Conservation (phyloP, 1,284 basidiomycete genomes). For the Cryptococcus floricola region DNA sequence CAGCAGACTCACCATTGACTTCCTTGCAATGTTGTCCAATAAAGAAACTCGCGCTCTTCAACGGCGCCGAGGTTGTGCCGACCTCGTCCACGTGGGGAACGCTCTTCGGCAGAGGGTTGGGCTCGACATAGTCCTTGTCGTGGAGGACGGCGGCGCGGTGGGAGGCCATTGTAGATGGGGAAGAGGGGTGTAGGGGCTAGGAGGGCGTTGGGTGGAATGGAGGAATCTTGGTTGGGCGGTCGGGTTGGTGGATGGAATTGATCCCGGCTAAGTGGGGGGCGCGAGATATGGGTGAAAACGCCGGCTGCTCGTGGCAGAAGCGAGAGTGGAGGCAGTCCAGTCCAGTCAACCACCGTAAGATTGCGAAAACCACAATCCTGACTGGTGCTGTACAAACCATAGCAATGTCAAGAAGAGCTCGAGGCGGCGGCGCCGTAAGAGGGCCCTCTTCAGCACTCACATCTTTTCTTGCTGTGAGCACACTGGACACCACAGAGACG, state of each 20-base stretch:
- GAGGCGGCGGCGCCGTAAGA: conserved; percentile 55
- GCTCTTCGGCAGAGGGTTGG: conserved; percentile 66
- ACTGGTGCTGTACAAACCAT: neutral
- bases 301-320: neutral
- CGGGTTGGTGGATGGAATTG: neutral
- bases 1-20: conserved; percentile 76
- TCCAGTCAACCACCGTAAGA: neutral
- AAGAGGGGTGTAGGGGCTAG: neutral
- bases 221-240: conserved; percentile 9
- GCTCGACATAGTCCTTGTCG: conserved; percentile 59
- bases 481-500: neutral
- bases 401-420: conserved; percentile 24
- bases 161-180: conserved; percentile 12
- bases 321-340: neutral
- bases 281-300: neutral
- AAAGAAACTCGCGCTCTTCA: conserved; percentile 97
- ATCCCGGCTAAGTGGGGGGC: neutral
- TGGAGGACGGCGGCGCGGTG: conserved; percentile 31
- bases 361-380: no score
- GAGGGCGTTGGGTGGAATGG: conserved; percentile 1
- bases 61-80: conserved; percentile 84
- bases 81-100: conserved; percentile 86
- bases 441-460: conserved; percentile 90
- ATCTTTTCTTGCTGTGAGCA: conserved; percentile 75
- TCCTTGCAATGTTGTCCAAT: conserved; percentile 93